phyloP scores from a whole-genome alignment of 306 rosid genomes.

The Vigna angularis region DNA sequence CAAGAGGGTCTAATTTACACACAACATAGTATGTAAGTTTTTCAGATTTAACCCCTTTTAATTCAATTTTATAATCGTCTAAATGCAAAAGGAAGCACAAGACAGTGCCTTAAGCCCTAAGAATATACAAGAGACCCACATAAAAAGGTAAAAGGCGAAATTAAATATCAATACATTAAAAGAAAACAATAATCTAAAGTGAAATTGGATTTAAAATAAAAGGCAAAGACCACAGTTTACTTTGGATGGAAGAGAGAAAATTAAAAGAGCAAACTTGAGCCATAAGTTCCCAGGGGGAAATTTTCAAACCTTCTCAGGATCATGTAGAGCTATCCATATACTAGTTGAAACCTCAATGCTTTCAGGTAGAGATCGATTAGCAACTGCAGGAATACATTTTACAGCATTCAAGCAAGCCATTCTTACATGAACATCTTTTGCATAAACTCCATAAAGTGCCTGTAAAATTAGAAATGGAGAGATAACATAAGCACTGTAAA shows the following conservation, averaged over 20 bases:
- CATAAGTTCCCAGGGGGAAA: slow-evolving; percentile 14
- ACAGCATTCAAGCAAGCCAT: slow-evolving; percentile 93
- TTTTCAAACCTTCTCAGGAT: slow-evolving; percentile 84
- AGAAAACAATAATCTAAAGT: neutral
- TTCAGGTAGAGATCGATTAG: slow-evolving; percentile 74
- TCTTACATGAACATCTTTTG: slow-evolving; percentile 93
- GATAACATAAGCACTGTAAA: slow-evolving; percentile 31
- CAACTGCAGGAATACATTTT: slow-evolving; percentile 88
- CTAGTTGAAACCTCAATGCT: slow-evolving; percentile 83
- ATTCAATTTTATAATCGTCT: neutral
- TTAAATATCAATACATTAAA: neutral
- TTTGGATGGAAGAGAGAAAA: neutral
- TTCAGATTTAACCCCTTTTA: neutral
- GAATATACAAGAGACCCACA: no score
- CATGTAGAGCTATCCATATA: slow-evolving; percentile 95
- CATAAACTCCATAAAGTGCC: slow-evolving; percentile 94
- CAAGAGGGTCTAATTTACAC: neutral
- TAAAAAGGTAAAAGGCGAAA: no score
- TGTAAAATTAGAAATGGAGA: slow-evolving; percentile 49
- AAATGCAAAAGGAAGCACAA: neutral
- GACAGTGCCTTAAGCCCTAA: neutral
- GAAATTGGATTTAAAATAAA: neutral
- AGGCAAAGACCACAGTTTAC: neutral
- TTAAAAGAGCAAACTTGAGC: neutral
- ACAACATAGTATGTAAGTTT: neutral